Conservation (phyloP, 1,284 basidiomycete genomes). For the Microstroma glucosiphilum region DNA sequence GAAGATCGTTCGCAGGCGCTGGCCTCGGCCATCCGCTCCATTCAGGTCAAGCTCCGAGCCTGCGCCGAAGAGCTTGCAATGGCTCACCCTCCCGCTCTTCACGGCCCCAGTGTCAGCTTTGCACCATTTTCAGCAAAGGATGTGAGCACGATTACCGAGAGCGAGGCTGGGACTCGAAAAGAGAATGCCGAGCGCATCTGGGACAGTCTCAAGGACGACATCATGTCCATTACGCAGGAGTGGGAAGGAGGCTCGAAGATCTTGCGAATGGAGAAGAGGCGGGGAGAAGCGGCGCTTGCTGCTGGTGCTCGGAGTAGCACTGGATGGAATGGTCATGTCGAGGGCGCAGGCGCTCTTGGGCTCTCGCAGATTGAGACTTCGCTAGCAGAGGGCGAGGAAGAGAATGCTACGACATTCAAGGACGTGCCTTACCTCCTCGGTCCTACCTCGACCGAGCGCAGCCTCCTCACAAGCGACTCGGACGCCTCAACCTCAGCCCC, state of each 20-base stretch:
- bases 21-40: slow-evolving; percentile 38
- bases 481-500: too few species aligned
- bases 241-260: slow-evolving; percentile 44
- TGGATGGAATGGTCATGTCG: background rate
- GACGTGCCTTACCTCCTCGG: too few species aligned
- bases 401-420: background rate
- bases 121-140: background rate
- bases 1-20: slow-evolving; percentile 39
- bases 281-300: slow-evolving; percentile 7
- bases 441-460: too few species aligned
- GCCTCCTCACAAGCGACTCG: too few species aligned
- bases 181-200: slow-evolving; percentile 26
- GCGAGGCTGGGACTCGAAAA: background rate
- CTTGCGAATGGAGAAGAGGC: slow-evolving; percentile 22
- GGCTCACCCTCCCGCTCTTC: slow-evolving; percentile 23
- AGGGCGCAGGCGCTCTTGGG: background rate
- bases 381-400: background rate
- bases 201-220: slow-evolving; percentile 40
- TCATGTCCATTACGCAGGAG: slow-evolving; percentile 35
- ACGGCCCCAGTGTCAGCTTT: slow-evolving; percentile 19
- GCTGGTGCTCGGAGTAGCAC: background rate
- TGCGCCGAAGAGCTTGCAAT: slow-evolving; percentile 39
- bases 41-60: slow-evolving; percentile 46
- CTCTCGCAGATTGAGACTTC: background rate
- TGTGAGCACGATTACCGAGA: background rate